Evolutionary conservation across 768 basidiomycete genomes (phyloP).

Genomic region (Panus rudis): DNA sequence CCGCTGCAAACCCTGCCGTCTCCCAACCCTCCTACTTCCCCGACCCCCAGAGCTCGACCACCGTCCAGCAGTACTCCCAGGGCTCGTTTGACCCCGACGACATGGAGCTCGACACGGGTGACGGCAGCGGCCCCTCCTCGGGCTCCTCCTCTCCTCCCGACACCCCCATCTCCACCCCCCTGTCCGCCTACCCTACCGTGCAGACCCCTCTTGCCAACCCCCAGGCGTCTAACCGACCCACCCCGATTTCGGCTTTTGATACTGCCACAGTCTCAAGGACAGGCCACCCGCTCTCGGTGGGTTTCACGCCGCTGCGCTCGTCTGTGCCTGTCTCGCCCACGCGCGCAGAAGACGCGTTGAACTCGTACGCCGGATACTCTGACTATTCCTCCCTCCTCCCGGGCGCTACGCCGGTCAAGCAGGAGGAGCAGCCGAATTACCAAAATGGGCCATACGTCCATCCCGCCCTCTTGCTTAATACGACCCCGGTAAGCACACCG

Average conservation of each 20-base stretch:
- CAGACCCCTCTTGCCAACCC: conserved; percentile 26
- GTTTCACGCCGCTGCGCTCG: conserved; percentile 25
- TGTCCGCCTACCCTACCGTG: conserved; percentile 25
- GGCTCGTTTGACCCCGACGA: conserved; percentile 67
- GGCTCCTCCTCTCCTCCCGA: conserved; percentile 35
- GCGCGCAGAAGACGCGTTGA: conserved; percentile 49
- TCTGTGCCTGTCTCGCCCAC: conserved; percentile 22
- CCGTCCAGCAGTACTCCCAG: conserved; percentile 24
- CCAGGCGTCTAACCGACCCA: conserved; percentile 23
- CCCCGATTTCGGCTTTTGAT: conserved; percentile 44
- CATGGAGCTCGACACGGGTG: conserved; percentile 70
- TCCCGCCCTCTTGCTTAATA: conserved; percentile 57
- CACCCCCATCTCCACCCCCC: conserved; percentile 37
- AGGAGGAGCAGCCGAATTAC: background rate
- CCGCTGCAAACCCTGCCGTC: conserved; percentile 6
- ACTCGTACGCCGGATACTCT: conserved; percentile 58
- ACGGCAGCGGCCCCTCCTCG: conserved; percentile 27
- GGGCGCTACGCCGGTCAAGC: conserved; percentile 30
- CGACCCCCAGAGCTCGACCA: conserved; percentile 11
- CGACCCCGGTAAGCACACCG: conserved; percentile 43
- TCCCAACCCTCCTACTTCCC: conserved; percentile 19
- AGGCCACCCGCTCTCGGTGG: conserved; percentile 28
- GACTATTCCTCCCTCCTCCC: conserved; percentile 63
- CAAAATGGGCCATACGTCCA: conserved; percentile 36
- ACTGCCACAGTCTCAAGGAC: conserved; percentile 44